A percentile compares a stretch with the other conserved stretches of the same genome.
phyloP scores from a whole-genome alignment of 768 basidiomycete species.

The Clavulina sp. region DNA sequence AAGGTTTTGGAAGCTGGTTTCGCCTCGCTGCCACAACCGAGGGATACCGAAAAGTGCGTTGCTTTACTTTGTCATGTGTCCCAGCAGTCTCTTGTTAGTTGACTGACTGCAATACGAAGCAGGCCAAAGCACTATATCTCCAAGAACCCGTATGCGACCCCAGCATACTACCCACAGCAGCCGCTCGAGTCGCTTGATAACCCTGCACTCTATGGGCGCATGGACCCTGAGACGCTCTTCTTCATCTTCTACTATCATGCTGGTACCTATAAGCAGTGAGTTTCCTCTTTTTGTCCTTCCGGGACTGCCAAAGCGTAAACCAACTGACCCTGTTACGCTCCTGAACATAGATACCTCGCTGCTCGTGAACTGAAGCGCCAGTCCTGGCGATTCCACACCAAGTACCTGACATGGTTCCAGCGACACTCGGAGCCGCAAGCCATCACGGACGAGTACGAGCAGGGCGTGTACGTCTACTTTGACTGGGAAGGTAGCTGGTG shows the following conservation, averaged over 20 bases:
- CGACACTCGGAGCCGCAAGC: conserved; percentile 94
- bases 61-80: no score
- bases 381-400: conserved; percentile 98
- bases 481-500: conserved; percentile 99
- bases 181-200: conserved; percentile 68
- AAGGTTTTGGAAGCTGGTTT: conserved; percentile 89
- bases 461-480: conserved; percentile 98
- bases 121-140: conserved; percentile 97
- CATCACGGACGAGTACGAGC: conserved; percentile 98
- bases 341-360: conserved; percentile 56
- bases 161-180: conserved; percentile 84
- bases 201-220: conserved; percentile 67
- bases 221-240: conserved; percentile 94
- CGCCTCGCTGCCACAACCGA: conserved; percentile 72
- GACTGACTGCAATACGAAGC: conserved; percentile 9
- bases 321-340: not conserved
- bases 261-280: conserved; percentile 94
- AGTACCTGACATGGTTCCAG: conserved; percentile 99
- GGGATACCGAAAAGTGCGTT: conserved; percentile 82
- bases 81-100: no score
- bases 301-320: not conserved
- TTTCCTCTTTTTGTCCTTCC: no score
- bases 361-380: conserved; percentile 95
- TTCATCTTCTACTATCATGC: conserved; percentile 98
- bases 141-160: conserved; percentile 78